Evolutionary conservation across 225 moss, liverwort and hornwort genomes (phyloP).

Genomic region (Bryum argenteum): DNA sequence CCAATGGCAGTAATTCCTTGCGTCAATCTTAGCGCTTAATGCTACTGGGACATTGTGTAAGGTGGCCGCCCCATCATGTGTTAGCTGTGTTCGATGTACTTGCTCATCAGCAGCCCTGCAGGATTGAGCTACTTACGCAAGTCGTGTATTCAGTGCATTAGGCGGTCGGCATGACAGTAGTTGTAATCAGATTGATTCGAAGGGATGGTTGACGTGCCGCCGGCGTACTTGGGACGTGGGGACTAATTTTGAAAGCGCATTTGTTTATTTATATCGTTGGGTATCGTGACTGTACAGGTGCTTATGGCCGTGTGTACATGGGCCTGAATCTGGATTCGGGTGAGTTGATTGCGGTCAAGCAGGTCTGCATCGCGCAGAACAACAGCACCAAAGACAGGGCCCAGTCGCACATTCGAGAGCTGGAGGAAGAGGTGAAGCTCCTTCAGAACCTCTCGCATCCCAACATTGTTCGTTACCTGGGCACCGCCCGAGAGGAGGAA

Average conservation of each 20-base stretch:
- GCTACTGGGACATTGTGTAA: not conserved
- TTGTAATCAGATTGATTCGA: not conserved
- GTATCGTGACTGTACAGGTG: conserved; percentile 54
- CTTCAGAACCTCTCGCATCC: conserved; percentile 90
- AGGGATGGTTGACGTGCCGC: conserved; percentile 7
- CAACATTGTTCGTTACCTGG: conserved; percentile 94
- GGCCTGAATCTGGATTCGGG: conserved; percentile 97
- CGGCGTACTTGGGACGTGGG: not conserved
- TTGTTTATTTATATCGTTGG: conserved; percentile 7
- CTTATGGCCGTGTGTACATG: conserved; percentile 99
- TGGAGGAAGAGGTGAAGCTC: conserved; percentile 96
- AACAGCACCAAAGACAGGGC: conserved; percentile 87
- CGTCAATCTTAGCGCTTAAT: not conserved
- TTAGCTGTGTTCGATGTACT: not conserved
- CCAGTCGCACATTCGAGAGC: conserved; percentile 84
- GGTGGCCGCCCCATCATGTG: not conserved
- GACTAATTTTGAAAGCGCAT: not conserved
- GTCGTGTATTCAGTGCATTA: not conserved
- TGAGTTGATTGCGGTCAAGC: conserved; percentile 94
- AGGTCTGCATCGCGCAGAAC: conserved; percentile 81
- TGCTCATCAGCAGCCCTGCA: not conserved
- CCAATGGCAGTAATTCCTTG: not conserved
- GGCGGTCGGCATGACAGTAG: not conserved
- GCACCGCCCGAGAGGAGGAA: conserved; percentile 87
- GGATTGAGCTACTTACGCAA: not conserved